Evolutionary conservation across 2,329 filamentous ascomycete genomes (phyloP), one percentile per base, ranked within the genome.

Genomic region (Talaromyces marneffei): DNA sequence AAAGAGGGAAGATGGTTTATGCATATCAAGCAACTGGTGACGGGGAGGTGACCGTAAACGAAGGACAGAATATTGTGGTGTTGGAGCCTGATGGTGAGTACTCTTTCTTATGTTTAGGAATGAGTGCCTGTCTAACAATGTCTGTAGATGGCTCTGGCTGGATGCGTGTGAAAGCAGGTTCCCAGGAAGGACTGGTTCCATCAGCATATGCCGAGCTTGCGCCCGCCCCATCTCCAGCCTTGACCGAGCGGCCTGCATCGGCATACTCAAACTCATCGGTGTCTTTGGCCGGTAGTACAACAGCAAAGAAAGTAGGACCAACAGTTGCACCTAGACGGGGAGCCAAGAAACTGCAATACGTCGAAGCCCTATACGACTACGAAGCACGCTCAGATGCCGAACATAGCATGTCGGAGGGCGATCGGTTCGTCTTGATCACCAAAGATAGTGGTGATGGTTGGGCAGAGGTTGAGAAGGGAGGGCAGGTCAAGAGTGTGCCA

Each of bases 381-480:
- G 82, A 87, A 57, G 91, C 93, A 18, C 87, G 91, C 69, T 92
- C 87, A 66, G 91, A 95, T 5, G 84, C 86, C 7, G 94, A 99
- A 77, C 92, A 93, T 75, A 91, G 83, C 70, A 99, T 99, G 91
- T 74, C 74, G 0, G 93, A 96, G 75, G 94, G 94, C 0, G 94
- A 99, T 76, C 84, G 87, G 57, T 95, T 99, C 70, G 92, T 99
- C 40, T 80, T 99, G 33, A 86, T 97, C 64, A 92, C 87, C 69
- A 87, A 90, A 61, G 93, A 97, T 71, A 84, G 87, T 0, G 94
- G 94, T 1, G 94, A 97, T 78, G 94, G 94, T 0, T 99, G 94
- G 94, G 91, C 88, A 29, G 94, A 97, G 78, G 94, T 99, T 18
- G 94, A 97, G 79, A 92, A 91, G 75, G 92, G 91, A 18, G 92